Percentiles rank a stretch among this genome's conserved stretches.
Evolutionary conservation across 495 filamentous ascomycete species (phyloP).

Genomic region (Poronia punctata): DNA sequence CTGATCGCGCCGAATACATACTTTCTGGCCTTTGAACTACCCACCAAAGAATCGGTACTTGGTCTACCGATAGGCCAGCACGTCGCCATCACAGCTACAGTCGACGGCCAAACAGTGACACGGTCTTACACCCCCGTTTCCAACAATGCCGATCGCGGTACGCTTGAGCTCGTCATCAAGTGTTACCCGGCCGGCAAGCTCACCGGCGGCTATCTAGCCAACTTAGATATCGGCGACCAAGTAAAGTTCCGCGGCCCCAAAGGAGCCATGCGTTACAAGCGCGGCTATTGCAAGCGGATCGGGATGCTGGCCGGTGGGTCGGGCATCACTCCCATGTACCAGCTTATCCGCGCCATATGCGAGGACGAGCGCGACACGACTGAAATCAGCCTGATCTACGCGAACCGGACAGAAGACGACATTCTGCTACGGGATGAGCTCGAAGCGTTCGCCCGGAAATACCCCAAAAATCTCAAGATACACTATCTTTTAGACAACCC

Average conservation of each 20-base stretch:
- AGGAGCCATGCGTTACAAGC: conserved; percentile 38
- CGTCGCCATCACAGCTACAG: conserved; percentile 39
- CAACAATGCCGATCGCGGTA: conserved; percentile 43
- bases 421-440: conserved; percentile 53
- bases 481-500: conserved; percentile 40
- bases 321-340: conserved; percentile 53
- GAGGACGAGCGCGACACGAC: conserved; percentile 43
- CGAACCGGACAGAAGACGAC: conserved; percentile 61
- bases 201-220: conserved; percentile 40
- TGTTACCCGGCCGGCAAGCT: conserved; percentile 43
- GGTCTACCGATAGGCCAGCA: conserved; percentile 50
- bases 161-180: conserved; percentile 42
- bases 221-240: conserved; percentile 34
- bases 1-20: conserved; percentile 40
- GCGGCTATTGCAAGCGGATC: conserved; percentile 30
- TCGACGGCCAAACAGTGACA: conserved; percentile 37
- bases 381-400: conserved; percentile 45
- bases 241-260: conserved; percentile 45
- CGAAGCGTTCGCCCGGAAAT: conserved; percentile 35
- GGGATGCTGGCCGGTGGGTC: conserved; percentile 49
- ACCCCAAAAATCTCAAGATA: conserved; percentile 37
- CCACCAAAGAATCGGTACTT: conserved; percentile 30
- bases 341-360: conserved; percentile 46
- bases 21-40: conserved; percentile 43
- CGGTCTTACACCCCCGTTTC: conserved; percentile 47